These are phyloP conservation scores for Phyllosticta citrichinensis DNA, from an alignment of 2,329 filamentous ascomycete genomes.

Conservation along the genomic window DNA sequence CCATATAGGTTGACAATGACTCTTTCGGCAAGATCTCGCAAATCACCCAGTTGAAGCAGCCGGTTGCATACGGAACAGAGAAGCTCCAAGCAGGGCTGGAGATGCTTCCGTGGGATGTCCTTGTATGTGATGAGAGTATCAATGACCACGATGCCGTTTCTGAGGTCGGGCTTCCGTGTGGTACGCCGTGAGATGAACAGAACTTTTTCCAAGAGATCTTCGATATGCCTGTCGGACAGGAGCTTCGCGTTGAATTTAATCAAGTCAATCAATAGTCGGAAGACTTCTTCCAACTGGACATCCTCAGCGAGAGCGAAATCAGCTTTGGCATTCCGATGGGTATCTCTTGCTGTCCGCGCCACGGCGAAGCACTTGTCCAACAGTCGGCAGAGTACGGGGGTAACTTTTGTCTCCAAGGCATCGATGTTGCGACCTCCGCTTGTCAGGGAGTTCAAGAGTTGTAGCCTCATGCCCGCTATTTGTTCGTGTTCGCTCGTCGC, in stretches of 20 bases:
- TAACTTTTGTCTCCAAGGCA: conserved; percentile 26
- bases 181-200: conserved; percentile 61
- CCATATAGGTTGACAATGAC: conserved; percentile 60
- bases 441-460: conserved; percentile 27
- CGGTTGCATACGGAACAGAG: conserved; percentile 49
- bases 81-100: conserved; percentile 58
- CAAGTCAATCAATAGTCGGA: conserved; percentile 55
- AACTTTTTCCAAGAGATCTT: conserved; percentile 50
- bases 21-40: conserved; percentile 58
- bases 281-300: conserved; percentile 46
- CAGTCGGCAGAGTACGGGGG: conserved; percentile 23
- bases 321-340: conserved; percentile 19
- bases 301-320: conserved; percentile 18
- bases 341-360: conserved; percentile 19
- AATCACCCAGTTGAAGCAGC: conserved; percentile 52
- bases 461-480: conserved; percentile 23
- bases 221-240: conserved; percentile 52
- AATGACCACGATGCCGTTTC: conserved; percentile 56
- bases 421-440: conserved; percentile 29
- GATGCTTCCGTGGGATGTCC: conserved; percentile 52
- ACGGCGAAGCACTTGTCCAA: conserved; percentile 25
- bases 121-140: conserved; percentile 64
- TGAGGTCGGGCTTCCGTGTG: conserved; percentile 53
- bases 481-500: conserved; percentile 19
- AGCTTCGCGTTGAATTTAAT: conserved; percentile 68